Evolutionary conservation across 2,329 filamentous ascomycete species (phyloP).

Genomic region (Talaromyces sp.): DNA sequence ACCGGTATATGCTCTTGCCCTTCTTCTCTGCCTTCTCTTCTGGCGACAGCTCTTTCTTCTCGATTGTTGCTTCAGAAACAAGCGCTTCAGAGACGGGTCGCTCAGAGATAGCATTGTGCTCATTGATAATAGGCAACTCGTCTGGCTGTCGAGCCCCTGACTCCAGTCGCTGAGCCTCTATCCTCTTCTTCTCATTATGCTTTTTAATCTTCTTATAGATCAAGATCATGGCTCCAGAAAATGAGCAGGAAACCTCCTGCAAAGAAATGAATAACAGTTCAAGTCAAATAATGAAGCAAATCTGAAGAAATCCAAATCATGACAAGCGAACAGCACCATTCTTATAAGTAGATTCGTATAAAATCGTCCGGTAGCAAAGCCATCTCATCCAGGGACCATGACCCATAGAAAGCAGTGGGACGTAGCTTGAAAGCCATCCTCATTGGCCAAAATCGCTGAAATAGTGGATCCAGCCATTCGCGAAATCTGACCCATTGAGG

Average conservation of each 20-base stretch:
- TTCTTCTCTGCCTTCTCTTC: constrained; percentile 9
- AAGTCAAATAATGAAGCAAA: neutral
- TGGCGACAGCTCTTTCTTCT: constrained; percentile 1
- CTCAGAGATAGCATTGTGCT: neutral
- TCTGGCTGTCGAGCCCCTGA: neutral
- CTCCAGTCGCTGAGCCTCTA: neutral
- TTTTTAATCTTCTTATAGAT: constrained; percentile 17
- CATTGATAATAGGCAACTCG: neutral
- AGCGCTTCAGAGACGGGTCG: neutral
- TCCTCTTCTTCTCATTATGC: constrained; percentile 8
- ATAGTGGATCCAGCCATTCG: constrained; percentile 2
- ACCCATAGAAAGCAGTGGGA: no score
- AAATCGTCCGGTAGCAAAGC: neutral
- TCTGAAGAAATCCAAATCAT: neutral
- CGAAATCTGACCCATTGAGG: constrained; percentile 11
- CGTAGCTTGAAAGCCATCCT: neutral
- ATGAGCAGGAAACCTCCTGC: neutral
- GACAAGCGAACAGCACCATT: neutral
- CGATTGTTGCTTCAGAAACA: neutral
- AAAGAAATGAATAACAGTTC: no score
- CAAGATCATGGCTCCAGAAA: constrained; percentile 1
- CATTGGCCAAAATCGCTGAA: neutral
- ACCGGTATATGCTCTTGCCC: constrained; percentile 50
- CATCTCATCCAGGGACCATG: no score
- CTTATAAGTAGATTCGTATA: neutral